Evolutionary conservation across 2,329 filamentous ascomycete species (phyloP), one percentile per base, ranked within the genome.

Genomic region (Paraphaeosphaeria sporulosa): DNA sequence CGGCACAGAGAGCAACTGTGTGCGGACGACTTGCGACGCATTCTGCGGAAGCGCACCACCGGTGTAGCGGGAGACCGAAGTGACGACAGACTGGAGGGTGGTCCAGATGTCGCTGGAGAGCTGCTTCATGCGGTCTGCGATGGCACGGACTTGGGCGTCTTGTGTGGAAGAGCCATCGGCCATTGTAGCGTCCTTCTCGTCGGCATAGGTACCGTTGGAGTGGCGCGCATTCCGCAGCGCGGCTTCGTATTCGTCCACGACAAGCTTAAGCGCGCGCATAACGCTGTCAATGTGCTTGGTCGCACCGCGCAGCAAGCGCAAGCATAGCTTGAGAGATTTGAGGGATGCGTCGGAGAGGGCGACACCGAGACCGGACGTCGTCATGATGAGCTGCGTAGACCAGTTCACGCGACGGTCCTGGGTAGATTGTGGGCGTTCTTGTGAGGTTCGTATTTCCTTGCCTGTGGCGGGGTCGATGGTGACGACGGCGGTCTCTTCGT

Each of bases 31-130:
- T 25, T 90, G 85, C 36, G 90, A 85, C 0, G 94, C 94, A 66
- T 97, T 97, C 57, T 95, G 92, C 0, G 95, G 94, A 2, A 99
- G 82, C 0, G 94, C 92, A 42, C 93, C 92, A n/a, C 94, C 94
- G 0, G 94, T 91, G 69, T 97, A 96, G 67, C 90, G 92, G 58
- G 92, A 96, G 0, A 99, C 92, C 6, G 91, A 90, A 63, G 91
- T 88, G 42, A 96, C 91, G 32, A 94, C 92, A 56, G 89, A 88
- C 66, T 94, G 92, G 13, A 98, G 73, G 0, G 81, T 82, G 9
- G 74, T 71, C 81, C 80, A 82, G 56, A 84, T 84, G 49, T 83
- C 80, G 23, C 78, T 74, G 47, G 74, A 79, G 43, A 81, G 84
- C 0, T 89, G 90, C 68, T 90, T 89, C 64, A 97, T 86, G 2